Evolutionary conservation across 768 basidiomycete species (phyloP).

Genomic region (Postia placenta): DNA sequence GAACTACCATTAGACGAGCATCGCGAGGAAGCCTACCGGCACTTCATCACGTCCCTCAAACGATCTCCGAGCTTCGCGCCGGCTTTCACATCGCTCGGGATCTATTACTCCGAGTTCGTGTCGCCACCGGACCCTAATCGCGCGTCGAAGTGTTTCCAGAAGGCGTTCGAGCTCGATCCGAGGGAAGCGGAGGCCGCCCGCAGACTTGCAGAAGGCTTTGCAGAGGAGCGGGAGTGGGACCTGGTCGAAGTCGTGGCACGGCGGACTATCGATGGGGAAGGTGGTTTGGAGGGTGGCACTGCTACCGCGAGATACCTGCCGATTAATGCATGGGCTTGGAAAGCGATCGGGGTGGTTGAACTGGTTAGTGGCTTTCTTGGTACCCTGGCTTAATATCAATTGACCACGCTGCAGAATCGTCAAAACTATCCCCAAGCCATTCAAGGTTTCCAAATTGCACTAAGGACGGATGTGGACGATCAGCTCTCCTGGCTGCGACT

Average conservation of each 20-base stretch:
- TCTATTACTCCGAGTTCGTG: conserved; percentile 73
- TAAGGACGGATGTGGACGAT: conserved; percentile 75
- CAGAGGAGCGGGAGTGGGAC: conserved; percentile 92
- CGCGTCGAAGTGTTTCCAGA: conserved; percentile 94
- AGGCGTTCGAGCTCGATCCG: conserved; percentile 94
- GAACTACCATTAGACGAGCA: conserved; percentile 31
- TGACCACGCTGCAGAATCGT: conserved; percentile 42
- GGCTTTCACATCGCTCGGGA: conserved; percentile 88
- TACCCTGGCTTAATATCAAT: conserved; percentile 3
- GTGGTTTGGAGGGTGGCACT: conserved; percentile 48
- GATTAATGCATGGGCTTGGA: conserved; percentile 96
- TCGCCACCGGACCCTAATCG: conserved; percentile 75
- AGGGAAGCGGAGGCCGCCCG: conserved; percentile 82
- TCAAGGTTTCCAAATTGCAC: conserved; percentile 78
- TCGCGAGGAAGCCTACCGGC: conserved; percentile 64
- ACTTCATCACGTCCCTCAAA: conserved; percentile 78
- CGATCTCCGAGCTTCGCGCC: conserved; percentile 74
- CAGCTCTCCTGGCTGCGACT: conserved; percentile 82
- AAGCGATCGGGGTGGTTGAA: conserved; percentile 88
- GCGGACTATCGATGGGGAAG: conserved; percentile 90
- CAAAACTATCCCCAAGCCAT: conserved; percentile 71
- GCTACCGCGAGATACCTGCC: conserved; percentile 52
- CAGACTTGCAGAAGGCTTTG: conserved; percentile 82
- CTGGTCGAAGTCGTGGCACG: conserved; percentile 91
- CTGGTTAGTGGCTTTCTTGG: conserved; percentile 47